These are phyloP conservation scores for Apiosordaria backusii DNA, from an alignment of 495 filamentous ascomycete genomes.

Conservation along the genomic window DNA sequence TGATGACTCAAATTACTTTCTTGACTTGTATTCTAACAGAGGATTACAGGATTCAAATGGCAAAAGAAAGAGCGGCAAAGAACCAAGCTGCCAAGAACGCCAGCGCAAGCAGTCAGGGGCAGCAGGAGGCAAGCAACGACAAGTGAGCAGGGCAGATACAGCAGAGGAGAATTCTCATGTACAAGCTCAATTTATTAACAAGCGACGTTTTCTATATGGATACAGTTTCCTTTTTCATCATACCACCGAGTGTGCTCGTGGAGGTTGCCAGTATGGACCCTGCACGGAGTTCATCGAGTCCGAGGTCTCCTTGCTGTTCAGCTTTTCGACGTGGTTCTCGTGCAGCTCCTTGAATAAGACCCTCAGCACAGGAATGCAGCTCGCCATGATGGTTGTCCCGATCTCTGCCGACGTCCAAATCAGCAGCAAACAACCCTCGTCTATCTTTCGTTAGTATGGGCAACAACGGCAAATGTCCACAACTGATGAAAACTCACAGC, in stretches of 20 bases:
- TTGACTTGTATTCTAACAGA: background rate
- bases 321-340: background rate
- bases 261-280: background rate
- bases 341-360: slow-evolving; percentile 28
- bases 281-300: background rate
- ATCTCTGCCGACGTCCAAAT: slow-evolving; percentile 30
- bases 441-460: slow-evolving; percentile 7
- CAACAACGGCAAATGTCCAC: background rate
- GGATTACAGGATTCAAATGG: slow-evolving; percentile 11
- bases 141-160: background rate
- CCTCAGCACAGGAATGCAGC: slow-evolving; percentile 35
- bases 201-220: background rate
- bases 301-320: background rate
- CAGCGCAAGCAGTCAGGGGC: background rate
- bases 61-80: slow-evolving; percentile 7
- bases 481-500: slow-evolving; percentile 19
- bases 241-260: background rate
- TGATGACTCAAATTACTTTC: background rate
- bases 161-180: too few species aligned
- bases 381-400: slow-evolving; percentile 32
- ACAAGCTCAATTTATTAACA: background rate
- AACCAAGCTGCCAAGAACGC: background rate
- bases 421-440: slow-evolving; percentile 26
- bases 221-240: background rate
- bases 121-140: slow-evolving; percentile 5